A percentile compares a stretch with the other conserved stretches of the same genome.
Evolutionary conservation across 306 rosid species (phyloP).

Genomic region (Trichosanthes truncata): DNA sequence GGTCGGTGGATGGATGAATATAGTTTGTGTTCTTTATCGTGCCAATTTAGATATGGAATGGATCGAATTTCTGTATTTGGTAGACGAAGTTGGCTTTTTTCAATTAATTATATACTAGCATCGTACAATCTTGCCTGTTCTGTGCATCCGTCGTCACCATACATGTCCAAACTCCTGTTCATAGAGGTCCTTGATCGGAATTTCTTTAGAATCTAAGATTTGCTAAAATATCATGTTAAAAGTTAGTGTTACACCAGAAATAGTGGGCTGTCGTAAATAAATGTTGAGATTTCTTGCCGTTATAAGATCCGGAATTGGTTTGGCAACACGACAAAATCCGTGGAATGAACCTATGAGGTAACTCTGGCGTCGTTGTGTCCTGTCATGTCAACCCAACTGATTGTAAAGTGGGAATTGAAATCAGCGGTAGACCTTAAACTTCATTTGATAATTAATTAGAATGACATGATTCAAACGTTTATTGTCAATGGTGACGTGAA

Average conservation of each 20-base stretch:
- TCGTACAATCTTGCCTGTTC: not conserved
- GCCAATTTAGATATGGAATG: conserved; percentile 3
- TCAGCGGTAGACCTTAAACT: not conserved
- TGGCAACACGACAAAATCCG: not conserved
- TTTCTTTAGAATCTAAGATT: not conserved
- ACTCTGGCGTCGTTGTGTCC: not conserved
- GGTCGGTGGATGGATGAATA: conserved; percentile 26
- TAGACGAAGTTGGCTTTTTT: not conserved
- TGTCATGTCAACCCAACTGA: not conserved
- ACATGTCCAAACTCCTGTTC: not conserved
- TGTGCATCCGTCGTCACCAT: not conserved
- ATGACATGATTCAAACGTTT: not conserved
- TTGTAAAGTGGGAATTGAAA: not conserved
- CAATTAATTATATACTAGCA: not conserved
- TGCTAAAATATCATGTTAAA: not conserved
- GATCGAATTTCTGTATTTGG: not conserved
- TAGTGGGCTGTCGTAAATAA: not conserved
- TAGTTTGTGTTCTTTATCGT: not conserved
- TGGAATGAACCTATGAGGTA: not conserved
- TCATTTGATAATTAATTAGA: not conserved
- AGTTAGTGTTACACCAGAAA: not conserved
- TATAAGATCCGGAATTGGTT: not conserved
- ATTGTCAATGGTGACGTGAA: no score
- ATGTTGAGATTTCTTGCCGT: not conserved
- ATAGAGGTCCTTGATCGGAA: not conserved